Base-by-base conservation (phyloP, 169 alveolate species). In the Plasmodium adleri region DNA sequence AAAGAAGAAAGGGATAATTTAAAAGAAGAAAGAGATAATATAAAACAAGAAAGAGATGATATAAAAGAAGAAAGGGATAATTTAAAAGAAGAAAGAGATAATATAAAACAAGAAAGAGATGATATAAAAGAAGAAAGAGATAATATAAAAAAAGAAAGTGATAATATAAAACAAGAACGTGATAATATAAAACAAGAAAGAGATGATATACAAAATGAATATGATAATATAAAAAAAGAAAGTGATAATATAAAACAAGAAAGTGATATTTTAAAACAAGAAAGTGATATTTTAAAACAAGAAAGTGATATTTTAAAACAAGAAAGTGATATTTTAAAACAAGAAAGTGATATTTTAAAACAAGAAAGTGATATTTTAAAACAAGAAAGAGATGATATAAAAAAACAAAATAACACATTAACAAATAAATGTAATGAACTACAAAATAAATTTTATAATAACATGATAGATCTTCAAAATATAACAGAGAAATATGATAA, bases 251-350 rank as follows among this genome's bases (percentile, higher is more conserved):
- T 52, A 52, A 6, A 12, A 52, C 3, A 15, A 0, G 63, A 17
- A 28, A 10, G 2, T 15, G 63, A 12, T 3, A 17, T 10, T 32
- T 9, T 74, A 26, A 47, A n/a, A 2, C 17, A 45, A 10, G 28
- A 43, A 3, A 74, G 24, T 1, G 67, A 50, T 49, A 17, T 7
- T 22, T 7, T 50, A 24, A 49, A 17, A 20, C 22, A 47, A n/a
- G 8, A 24, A 10, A 20, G 1, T 9, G 66, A 70, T 22, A 17
- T 0, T 5, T 39, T 71, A 0, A 13, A 13, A 22, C 47, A 67
- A 20, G 68, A 72, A 72, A 52, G 12, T 20, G 64, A 72, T 0
- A n/a, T 5, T 3, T 17, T 72, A 9, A 72, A 72, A 72, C 10
- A 60, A 3, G 71, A 72, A 12, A 15, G 26, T 32, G 43, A 22